Evolutionary conservation across 176 grass and related monocot species (phyloP), one percentile per base, ranked within the genome.

Genomic region (Cocos nucifera): DNA sequence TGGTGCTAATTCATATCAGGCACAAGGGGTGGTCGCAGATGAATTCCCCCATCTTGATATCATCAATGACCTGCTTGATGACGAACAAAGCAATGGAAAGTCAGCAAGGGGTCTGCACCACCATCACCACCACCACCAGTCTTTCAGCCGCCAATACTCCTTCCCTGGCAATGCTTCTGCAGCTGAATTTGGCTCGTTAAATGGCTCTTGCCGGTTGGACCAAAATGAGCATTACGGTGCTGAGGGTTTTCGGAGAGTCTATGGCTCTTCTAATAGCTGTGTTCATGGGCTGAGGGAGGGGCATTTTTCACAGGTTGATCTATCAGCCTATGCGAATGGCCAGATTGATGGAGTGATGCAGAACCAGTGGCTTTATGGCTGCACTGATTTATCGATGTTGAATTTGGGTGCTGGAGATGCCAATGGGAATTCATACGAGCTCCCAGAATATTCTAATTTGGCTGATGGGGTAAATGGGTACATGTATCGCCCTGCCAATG

Each of bases 1-100:
- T 8, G 72, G 58, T 59, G 64, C 54, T 59, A 51, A 57, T 21
- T 71, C 78, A 63, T 73, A 69, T 51, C 84, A 82, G 54, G 70
- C 30, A 14, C 81, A 79, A 54, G 80, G 61, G 22, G 54, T 67
- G 21, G 65, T 54, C 0, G 49, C 62, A 22, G 93, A 98, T 14
- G 93, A 98, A 64, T 98, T 98, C 35, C 93, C 93, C 2, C 93
- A 98, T 84, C 76, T 98, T n/a, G 93, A 91, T 68, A 98, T 98
- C 61, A 98, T 98, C 62, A 98, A 98, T 4, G 87, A 92, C 49
- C 76, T 98, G 76, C 79, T 98, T 51, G 79, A 98, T 22, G 93
- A 98, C 24, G 93, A 89, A 58, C 79, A 88, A 21, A 70, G 67
- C 1, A 78, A 85, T 56, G 67, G 73, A 48, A 82, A 71, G 28